Evolutionary conservation across 768 basidiomycete genomes (phyloP).

Genomic region (Trametes cubensis): DNA sequence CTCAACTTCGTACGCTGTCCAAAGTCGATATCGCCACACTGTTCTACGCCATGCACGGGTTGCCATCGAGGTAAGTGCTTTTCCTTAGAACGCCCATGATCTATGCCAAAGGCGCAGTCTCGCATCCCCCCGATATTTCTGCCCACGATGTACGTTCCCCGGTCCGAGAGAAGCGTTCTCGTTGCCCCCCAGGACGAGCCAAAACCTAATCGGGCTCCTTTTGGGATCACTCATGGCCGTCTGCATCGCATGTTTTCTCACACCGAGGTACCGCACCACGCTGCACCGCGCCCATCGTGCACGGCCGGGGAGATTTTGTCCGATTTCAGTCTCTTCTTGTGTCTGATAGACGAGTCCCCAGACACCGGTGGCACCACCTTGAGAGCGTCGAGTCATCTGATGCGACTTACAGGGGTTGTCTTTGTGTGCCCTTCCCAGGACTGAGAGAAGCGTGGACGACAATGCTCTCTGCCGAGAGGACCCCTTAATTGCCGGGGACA

Average conservation of each 20-base stretch:
- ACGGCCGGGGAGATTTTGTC: not conserved
- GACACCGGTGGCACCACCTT: too few relatives aligned
- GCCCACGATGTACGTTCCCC: not conserved
- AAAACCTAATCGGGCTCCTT: conserved; percentile 15
- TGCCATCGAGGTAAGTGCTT: too few relatives aligned
- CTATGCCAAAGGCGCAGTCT: not conserved
- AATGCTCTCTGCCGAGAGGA: not conserved
- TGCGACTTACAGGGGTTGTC: not conserved
- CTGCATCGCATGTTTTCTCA: not conserved
- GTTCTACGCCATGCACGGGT: too few relatives aligned
- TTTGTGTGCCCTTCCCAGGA: not conserved
- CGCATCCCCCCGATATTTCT: not conserved
- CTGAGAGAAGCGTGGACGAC: not conserved
- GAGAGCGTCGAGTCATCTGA: not conserved
- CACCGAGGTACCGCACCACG: not conserved
- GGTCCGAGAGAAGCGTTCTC: conserved; percentile 13
- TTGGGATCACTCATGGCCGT: conserved; percentile 1
- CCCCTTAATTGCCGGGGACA: conserved; percentile 5
- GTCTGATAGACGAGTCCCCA: too few relatives aligned
- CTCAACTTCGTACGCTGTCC: too few relatives aligned
- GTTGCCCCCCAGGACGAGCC: conserved; percentile 1
- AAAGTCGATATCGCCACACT: too few relatives aligned
- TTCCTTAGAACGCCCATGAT: not conserved
- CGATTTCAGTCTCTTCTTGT: not conserved
- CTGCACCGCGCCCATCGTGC: not conserved